Base-by-base conservation (phyloP, 257 asterid species). In the Capsicum pubescens region DNA sequence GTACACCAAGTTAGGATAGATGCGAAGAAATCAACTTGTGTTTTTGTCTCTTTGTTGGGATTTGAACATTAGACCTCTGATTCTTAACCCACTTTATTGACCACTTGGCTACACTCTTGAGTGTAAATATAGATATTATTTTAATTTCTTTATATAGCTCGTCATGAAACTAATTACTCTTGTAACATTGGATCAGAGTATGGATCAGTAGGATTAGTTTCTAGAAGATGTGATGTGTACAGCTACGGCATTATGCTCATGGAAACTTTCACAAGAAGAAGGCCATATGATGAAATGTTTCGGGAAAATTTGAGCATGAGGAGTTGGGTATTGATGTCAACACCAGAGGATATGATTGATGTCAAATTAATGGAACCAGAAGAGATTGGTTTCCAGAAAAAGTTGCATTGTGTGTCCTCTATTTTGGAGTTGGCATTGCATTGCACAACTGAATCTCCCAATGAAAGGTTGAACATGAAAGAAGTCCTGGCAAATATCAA, bases 201-300 rank as follows among this genome's bases (percentile, higher is more conserved):
- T 77, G 59, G 61, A 52, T 77, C 64, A 52, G 82, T 17, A 77
- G 82, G 82, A 77, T 52, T 77, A 16, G 64, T 77, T 32, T 77
- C 82, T 4, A 52, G 55, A 77, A 77, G 82, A 21, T 77, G 82
- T 46, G 82, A 77, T 52, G 82, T 77, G 36, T 50, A 77, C 63
- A 77, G 82, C 35, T 77, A 77, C 5, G 82, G 82, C 63, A 77
- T 52, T 21, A 52, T 77, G 64, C 44, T 77, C 58, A n/a, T 77
- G 42, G 82, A 77, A 77, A 52, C 82, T 52, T 77, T 77, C 82
- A 77, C 82, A 54, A 77, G 82, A 9, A 77, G 13, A 54, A 48
- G 35, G 44, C 82, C 82, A 8, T 17, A 7, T 39, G 55, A 48
- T 10, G 79, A 71, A n/a, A 71, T 71, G 79, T 71, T 71, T 42